phyloP scores from a whole-genome alignment of 83 land plant species.

The Picea abies region DNA sequence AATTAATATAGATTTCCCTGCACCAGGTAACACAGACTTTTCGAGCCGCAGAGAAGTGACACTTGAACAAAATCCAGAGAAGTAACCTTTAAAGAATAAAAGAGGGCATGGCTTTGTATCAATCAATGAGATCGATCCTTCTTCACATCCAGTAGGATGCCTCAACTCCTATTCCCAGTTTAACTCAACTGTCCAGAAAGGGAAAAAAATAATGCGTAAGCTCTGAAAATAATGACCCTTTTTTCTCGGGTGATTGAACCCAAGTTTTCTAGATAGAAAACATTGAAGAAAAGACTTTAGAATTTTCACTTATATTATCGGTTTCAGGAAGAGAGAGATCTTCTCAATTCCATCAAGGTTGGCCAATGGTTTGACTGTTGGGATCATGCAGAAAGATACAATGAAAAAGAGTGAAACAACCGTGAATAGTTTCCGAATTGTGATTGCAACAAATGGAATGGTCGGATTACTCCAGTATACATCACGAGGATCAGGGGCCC shows the following conservation, averaged over 20 bases:
- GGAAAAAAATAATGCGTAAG: too few species aligned
- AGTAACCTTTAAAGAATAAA: constrained; percentile 36
- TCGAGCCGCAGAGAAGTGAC: constrained; percentile 49
- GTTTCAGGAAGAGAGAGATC: constrained; percentile 34
- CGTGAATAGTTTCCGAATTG: constrained; percentile 51
- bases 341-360: constrained; percentile 60
- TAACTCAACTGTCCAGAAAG: too few species aligned
- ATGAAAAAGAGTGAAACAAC: constrained; percentile 52
- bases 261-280: too few species aligned
- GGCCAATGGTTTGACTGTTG: constrained; percentile 75
- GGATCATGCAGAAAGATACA: constrained; percentile 75
- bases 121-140: constrained; percentile 38
- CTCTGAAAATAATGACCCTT: too few species aligned
- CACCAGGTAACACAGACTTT: constrained; percentile 32
- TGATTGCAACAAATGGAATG: constrained; percentile 65
- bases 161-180: too few species aligned
- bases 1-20: constrained; percentile 40
- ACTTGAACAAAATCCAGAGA: constrained; percentile 37
- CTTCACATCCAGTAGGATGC: constrained; percentile 10
- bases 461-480: constrained; percentile 76
- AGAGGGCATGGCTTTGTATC: constrained; percentile 40
- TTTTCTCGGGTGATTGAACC: too few species aligned
- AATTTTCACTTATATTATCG: too few species aligned
- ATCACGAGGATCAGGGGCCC: constrained; percentile 92
- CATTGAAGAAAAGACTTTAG: too few species aligned